Evolutionary conservation across 1,139 yeast genomes (phyloP).

Genomic region (Pichia norvegensis): DNA sequence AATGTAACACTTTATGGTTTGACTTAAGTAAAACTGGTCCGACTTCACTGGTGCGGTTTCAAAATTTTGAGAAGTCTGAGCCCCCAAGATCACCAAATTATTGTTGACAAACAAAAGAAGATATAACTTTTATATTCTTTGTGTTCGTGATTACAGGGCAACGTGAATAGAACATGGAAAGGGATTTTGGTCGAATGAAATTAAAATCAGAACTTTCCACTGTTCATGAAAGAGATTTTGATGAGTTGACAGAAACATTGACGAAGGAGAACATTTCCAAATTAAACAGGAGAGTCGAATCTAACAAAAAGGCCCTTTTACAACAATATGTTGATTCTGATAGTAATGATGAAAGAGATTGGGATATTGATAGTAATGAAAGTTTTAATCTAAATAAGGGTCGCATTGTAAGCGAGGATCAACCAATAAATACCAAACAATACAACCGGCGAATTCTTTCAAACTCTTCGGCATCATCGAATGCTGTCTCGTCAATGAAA

Average conservation of each 20-base stretch:
- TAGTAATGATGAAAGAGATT: constrained; percentile 7
- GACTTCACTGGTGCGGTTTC: too few relatives aligned
- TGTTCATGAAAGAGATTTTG: constrained; percentile 19
- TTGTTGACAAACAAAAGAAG: not conserved
- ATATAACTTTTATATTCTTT: too few relatives aligned
- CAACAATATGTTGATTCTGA: constrained; percentile 8
- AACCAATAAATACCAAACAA: not conserved
- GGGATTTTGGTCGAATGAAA: constrained; percentile 2
- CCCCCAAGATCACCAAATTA: not conserved
- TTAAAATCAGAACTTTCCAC: constrained; percentile 17
- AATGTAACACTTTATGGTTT: too few relatives aligned
- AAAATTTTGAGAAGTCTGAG: not conserved
- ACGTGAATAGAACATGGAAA: constrained; percentile 2
- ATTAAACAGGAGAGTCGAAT: not conserved
- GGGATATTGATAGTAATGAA: constrained; percentile 12
- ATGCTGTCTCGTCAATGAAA: constrained; percentile 17
- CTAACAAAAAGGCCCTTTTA: constrained; percentile 1
- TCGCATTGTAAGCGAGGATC: not conserved
- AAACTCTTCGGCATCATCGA: constrained; percentile 20
- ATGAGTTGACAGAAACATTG: not conserved
- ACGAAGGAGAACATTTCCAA: constrained; percentile 5
- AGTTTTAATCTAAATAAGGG: constrained; percentile 7
- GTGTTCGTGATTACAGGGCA: not conserved
- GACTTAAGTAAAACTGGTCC: too few relatives aligned
- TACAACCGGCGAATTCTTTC: not conserved